Evolutionary conservation across 2,329 filamentous ascomycete genomes (phyloP), one percentile per base, ranked within the genome.

Genomic region (Calonectria multiphialidica): DNA sequence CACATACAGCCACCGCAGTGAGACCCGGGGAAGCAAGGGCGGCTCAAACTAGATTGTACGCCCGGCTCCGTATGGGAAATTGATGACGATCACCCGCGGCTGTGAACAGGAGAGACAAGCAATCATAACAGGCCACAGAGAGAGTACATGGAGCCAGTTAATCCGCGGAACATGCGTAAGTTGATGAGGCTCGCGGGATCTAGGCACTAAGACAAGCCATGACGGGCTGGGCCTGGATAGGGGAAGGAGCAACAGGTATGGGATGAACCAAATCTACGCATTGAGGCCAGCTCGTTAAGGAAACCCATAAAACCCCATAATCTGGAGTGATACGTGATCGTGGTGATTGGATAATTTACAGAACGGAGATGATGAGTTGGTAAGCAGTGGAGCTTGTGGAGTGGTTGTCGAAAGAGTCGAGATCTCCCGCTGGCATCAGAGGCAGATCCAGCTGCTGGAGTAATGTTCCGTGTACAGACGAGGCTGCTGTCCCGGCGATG

Each of bases 11-110:
- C 57, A 55, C 68, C 33, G 57, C 18, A 42, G 49, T 25, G 47
- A 66, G 63, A 63, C 35, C 57, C 28, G 45, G 66, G 66, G 66
- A 68, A 68, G 63, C 37, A 55, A 62, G 69, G 63, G 69, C 42
- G 23, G 57, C n/a, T 53, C 18, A 61, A 50, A 42, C 33, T 47
- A 40, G 69, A 35, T 66, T 42, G 25, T 49, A 33, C 28, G 25
- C 37, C 35, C 53, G 37, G 47, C 64, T 64, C 69, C 64, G 42
- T 23, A n/a, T 30, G 12, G n/a, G 69, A 68, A 68, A 71, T 71
- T 71, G 69, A 44, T 42, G 69, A 67, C 42, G 40, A 71, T 66
- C 55, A 59, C n/a, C 28, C 40, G 69, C 42, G 57, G 23, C 5
- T n/a, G 44, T 65, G 30, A 67, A 67, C 69, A 47, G 47, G 57